Evolutionary conservation across 208 protist species (phyloP).

Genomic region (Acanthamoeba triangularis): DNA sequence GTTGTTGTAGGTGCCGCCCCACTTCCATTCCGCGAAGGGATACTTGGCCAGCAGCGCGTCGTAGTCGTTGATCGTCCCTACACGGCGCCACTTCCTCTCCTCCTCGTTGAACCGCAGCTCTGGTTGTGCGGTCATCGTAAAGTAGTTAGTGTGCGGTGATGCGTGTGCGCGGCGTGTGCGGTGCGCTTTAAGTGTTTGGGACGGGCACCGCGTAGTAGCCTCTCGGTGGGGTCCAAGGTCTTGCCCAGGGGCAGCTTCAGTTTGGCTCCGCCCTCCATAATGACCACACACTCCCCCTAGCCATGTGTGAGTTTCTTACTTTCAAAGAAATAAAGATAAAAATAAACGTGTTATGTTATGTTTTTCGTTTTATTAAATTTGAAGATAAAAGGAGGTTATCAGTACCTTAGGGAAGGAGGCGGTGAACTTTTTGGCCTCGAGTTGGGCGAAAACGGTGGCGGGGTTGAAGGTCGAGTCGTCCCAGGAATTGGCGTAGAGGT

Average conservation of each 20-base stretch:
- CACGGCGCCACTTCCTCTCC: not conserved
- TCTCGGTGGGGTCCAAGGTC: not conserved
- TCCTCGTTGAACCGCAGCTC: not conserved
- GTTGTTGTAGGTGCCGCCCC: slow-evolving; percentile 35
- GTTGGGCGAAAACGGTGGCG: not conserved
- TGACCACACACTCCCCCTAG: not conserved
- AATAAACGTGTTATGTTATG: no score
- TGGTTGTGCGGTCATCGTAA: no score
- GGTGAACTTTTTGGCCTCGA: not conserved
- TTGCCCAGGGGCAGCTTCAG: not conserved
- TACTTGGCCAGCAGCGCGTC: not conserved
- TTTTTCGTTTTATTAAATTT: no score
- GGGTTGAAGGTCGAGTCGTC: not conserved
- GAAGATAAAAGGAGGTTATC: no score
- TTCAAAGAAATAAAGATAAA: no score
- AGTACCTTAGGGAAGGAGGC: not conserved
- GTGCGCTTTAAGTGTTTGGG: not conserved
- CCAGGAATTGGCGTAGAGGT: not conserved
- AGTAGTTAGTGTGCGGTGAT: no score
- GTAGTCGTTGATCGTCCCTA: not conserved
- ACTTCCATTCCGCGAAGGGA: not conserved
- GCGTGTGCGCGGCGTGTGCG: not conserved
- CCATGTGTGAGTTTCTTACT: not conserved
- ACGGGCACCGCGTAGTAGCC: not conserved
- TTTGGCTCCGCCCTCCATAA: not conserved